Evolutionary conservation across 106 monocot genomes (phyloP).

Genomic region (Hemerocallis citrina): DNA sequence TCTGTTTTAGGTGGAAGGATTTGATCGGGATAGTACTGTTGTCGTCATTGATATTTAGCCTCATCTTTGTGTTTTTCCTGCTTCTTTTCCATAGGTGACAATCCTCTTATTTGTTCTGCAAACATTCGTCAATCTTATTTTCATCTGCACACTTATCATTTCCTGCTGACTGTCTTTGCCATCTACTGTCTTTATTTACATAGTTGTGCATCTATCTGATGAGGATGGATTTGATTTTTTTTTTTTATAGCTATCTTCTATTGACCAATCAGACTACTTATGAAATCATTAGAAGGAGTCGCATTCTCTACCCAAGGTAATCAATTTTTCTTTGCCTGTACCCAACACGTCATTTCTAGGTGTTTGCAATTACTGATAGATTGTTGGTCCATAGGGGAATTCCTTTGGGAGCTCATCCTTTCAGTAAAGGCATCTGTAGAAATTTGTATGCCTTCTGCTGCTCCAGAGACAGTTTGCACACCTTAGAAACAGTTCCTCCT

Average conservation of each 20-base stretch:
- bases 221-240: background rate
- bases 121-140: background rate
- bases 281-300: slow-evolving; percentile 64
- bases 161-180: background rate
- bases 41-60: slow-evolving; percentile 29
- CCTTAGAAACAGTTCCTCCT: slow-evolving; percentile 48
- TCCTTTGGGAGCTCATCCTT: slow-evolving; percentile 46
- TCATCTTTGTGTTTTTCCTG: slow-evolving; percentile 58
- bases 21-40: slow-evolving; percentile 32
- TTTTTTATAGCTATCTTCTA: slow-evolving; percentile 39
- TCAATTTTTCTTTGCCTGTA: background rate
- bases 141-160: background rate
- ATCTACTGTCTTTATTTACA: too few relatives aligned
- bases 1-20: slow-evolving; percentile 60
- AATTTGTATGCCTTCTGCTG: slow-evolving; percentile 54
- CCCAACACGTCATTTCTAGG: too few relatives aligned
- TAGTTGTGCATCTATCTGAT: background rate
- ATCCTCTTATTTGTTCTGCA: background rate
- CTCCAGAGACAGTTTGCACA: slow-evolving; percentile 11
- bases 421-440: slow-evolving; percentile 56
- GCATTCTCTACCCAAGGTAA: slow-evolving; percentile 57
- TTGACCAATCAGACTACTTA: slow-evolving; percentile 87
- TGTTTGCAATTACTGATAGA: background rate
- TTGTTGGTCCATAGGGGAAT: slow-evolving; percentile 23
- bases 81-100: slow-evolving; percentile 66